Conservation (phyloP, 2,329 filamentous ascomycete species). For the Lojkania enalia region DNA sequence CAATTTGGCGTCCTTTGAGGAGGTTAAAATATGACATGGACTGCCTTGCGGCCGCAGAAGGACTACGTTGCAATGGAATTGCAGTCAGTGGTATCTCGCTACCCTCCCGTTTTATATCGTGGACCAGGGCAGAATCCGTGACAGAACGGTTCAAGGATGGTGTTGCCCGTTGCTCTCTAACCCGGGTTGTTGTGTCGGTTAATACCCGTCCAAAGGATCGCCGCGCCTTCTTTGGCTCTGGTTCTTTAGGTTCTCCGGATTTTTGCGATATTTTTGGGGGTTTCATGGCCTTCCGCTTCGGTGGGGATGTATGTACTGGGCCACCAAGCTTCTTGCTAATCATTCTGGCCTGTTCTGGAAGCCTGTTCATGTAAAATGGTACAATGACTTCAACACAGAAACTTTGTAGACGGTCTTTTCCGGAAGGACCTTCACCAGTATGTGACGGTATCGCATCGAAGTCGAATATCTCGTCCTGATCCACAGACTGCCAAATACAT, state of each 20-base stretch:
- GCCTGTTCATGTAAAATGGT: constrained; percentile 77
- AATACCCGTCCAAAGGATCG: constrained; percentile 64
- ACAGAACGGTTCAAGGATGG: constrained; percentile 70
- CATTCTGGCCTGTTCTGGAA: constrained; percentile 70
- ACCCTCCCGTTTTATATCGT: constrained; percentile 68
- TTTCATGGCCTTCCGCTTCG: constrained; percentile 53
- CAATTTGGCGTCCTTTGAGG: constrained; percentile 57
- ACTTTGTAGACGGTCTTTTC: constrained; percentile 67
- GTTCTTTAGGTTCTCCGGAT: constrained; percentile 44
- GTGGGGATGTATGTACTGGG: constrained; percentile 63
- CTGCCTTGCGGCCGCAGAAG: constrained; percentile 39
- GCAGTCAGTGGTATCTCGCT: constrained; percentile 63
- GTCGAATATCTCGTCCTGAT: constrained; percentile 55
- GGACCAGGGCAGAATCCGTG: constrained; percentile 62
- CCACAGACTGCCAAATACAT: constrained; percentile 82
- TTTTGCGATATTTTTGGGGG: constrained; percentile 38
- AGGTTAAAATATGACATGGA: constrained; percentile 49
- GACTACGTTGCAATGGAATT: constrained; percentile 54
- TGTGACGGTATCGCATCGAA: constrained; percentile 34
- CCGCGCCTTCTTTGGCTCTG: constrained; percentile 47
- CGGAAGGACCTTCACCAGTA: constrained; percentile 24
- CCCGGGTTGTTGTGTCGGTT: constrained; percentile 59
- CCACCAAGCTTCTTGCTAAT: constrained; percentile 79
- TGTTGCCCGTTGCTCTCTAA: constrained; percentile 56
- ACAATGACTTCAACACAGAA: constrained; percentile 82